phyloP scores from a whole-genome alignment of 23 red algal species.

The Gracilaria vermiculophylla region DNA sequence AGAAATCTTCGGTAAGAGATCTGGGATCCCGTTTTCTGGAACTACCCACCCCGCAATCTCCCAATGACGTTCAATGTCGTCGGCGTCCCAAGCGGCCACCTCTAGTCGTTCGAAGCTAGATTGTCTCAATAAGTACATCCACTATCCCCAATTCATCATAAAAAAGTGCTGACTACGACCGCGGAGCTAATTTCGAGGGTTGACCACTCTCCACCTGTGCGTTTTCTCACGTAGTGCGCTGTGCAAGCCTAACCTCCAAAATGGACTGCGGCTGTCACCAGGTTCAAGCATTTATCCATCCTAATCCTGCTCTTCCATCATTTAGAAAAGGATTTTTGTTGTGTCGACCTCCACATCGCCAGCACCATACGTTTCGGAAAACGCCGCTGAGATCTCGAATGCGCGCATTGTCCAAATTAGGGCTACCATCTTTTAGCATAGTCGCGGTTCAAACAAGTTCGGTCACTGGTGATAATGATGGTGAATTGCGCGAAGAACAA shows the following conservation, averaged over 20 bases:
- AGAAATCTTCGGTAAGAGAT: too few species aligned
- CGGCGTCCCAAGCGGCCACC: too few species aligned
- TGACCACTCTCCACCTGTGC: too few species aligned
- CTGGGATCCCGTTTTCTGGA: too few species aligned
- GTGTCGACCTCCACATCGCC: conserved; percentile 2
- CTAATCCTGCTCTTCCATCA: background rate
- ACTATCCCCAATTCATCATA: too few species aligned
- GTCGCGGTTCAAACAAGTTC: conserved; percentile 47
- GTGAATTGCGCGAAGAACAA: conserved; percentile 33
- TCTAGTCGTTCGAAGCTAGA: too few species aligned
- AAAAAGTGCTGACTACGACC: too few species aligned
- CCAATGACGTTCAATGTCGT: too few species aligned
- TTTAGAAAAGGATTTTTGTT: background rate
- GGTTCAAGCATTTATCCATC: background rate
- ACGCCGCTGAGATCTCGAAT: conserved; percentile 9
- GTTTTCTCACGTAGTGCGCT: background rate
- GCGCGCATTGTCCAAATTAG: background rate
- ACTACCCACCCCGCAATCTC: too few species aligned
- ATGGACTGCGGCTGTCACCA: background rate
- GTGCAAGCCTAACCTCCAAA: background rate
- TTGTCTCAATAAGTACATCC: too few species aligned
- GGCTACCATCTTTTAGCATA: background rate
- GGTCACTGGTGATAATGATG: conserved; percentile 62
- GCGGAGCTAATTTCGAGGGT: too few species aligned
- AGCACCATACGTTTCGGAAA: conserved; percentile 8